Percentiles rank a stretch among this genome's conserved stretches.
These are phyloP conservation scores for Pseudomonodictys pantanalensis DNA, from an alignment of 495 filamentous ascomycete species.

Conservation along the genomic window DNA sequence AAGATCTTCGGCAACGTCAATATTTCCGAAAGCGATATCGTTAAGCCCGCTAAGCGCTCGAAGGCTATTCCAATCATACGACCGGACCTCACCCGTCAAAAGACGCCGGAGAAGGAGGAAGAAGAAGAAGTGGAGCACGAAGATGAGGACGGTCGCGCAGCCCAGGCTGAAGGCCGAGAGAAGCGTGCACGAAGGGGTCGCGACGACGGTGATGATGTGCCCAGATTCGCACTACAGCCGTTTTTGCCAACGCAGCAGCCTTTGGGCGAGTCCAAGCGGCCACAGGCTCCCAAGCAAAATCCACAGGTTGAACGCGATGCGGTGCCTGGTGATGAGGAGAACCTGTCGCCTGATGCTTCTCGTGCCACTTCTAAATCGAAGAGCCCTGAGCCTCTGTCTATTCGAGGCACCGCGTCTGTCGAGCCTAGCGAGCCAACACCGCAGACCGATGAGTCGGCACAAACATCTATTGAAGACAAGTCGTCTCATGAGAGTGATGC, in stretches of 20 bases:
- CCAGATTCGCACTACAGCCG: conserved; percentile 56
- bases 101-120: conserved; percentile 38
- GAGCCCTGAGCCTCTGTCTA: conserved; percentile 21
- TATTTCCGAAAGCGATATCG: conserved; percentile 52
- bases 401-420: neutral
- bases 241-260: conserved; percentile 20
- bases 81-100: conserved; percentile 51
- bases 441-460: conserved; percentile 12
- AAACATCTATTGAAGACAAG: conserved; percentile 21
- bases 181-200: conserved; percentile 66
- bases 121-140: conserved; percentile 40
- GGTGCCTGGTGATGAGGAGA: conserved; percentile 31
- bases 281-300: conserved; percentile 26
- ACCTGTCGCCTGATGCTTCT: conserved; percentile 26
- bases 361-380: conserved; percentile 24
- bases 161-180: conserved; percentile 57
- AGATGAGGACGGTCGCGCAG: conserved; percentile 53
- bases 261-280: conserved; percentile 18
- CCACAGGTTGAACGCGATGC: conserved; percentile 19
- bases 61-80: conserved; percentile 80
- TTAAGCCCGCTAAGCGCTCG: conserved; percentile 63
- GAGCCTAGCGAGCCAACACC: conserved; percentile 11
- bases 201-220: conserved; percentile 64
- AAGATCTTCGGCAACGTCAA: conserved; percentile 77
- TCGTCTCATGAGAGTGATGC: conserved; percentile 27